Base-by-base conservation (phyloP, 169 alveolate species). In the Gregarina niphandrodes region DNA sequence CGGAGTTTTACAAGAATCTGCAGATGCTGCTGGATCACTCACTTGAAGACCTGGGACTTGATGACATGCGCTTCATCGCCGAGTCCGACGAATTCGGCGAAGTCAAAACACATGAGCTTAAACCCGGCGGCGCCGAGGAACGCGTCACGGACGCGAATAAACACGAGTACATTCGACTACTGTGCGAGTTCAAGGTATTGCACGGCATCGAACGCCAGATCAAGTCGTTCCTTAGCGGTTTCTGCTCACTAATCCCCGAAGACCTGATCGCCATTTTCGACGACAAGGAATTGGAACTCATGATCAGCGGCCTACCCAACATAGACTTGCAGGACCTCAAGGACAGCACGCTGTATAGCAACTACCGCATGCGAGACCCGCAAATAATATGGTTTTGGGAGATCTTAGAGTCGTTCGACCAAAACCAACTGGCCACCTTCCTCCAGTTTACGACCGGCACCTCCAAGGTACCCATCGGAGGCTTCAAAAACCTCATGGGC, bases 401-500 rank as follows among this genome's bases (percentile, higher is more conserved):
- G 45, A 26, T 37, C 16, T 18, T 53, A 35, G 53, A 48, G 19
- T 46, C 21, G n/a, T 39, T 53, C 44, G 59, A 46, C 21, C 37
- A 36, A 3, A 11, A 30, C 16, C 40, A 38, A 29, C 23, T 24
- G 13, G 58, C 63, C 16, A 46, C 50, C 16, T 53, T 53, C 41
- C 51, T 53, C 16, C 63, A 82, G 57, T 86, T 86, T 53, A 91
- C 80, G 5, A 86, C 96, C n/a, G 96, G 96, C 41, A 69, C 67
- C n/a, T 57, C 87, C 4, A 79, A 82, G 55, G 97, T 93, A 9
- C 99, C 99, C 20, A 51, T 93, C 21, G 99, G 91, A 35, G 99
- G 99, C 42, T 93, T 93, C 68, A 72, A 73, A 62, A 73, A 80
- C 20, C 69, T 93, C 36, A 78, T 75, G 74, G 99, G 99, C 42